These are phyloP conservation scores for Rutstroemia sp. DNA, from an alignment of 2,329 filamentous ascomycete genomes.

Conservation along the genomic window DNA sequence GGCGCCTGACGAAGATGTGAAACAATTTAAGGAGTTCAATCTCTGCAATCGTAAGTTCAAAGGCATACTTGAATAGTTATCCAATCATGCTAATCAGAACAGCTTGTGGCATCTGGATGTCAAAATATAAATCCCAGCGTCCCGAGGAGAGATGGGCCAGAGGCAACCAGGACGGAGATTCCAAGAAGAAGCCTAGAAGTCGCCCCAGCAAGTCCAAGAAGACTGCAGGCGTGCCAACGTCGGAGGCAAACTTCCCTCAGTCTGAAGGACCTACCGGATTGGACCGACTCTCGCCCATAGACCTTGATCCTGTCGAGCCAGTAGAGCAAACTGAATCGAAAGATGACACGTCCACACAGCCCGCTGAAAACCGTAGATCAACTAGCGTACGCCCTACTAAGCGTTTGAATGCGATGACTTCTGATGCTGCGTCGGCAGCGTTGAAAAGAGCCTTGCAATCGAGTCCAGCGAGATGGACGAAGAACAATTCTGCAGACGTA, in stretches of 20 bases:
- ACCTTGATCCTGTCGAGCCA: not conserved
- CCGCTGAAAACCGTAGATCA: slow-evolving; percentile 15
- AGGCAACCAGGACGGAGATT: slow-evolving; percentile 35
- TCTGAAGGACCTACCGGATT: slow-evolving; percentile 16
- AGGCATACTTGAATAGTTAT: not conserved
- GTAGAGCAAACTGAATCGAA: not conserved
- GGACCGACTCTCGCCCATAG: slow-evolving; percentile 4
- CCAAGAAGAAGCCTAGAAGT: slow-evolving; percentile 34
- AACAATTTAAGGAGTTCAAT: slow-evolving; percentile 60
- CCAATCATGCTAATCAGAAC: slow-evolving; percentile 22
- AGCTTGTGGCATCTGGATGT: slow-evolving; percentile 91
- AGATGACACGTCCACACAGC: too few species aligned
- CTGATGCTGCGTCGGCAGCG: slow-evolving; percentile 26
- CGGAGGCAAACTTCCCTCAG: slow-evolving; percentile 36
- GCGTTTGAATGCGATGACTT: slow-evolving; percentile 26
- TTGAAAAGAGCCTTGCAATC: slow-evolving; percentile 29
- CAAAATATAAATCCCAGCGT: slow-evolving; percentile 78
- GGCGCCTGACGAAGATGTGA: slow-evolving; percentile 53
- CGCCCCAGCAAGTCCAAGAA: slow-evolving; percentile 28
- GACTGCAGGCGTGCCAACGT: slow-evolving; percentile 7
- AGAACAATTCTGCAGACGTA: slow-evolving; percentile 44
- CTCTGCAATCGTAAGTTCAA: slow-evolving; percentile 75
- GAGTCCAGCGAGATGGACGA: slow-evolving; percentile 38
- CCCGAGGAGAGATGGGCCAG: slow-evolving; percentile 73
- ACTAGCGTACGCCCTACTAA: slow-evolving; percentile 23